phyloP scores from a whole-genome alignment of 2,329 filamentous ascomycete species.

The Colletotrichum sp. region DNA sequence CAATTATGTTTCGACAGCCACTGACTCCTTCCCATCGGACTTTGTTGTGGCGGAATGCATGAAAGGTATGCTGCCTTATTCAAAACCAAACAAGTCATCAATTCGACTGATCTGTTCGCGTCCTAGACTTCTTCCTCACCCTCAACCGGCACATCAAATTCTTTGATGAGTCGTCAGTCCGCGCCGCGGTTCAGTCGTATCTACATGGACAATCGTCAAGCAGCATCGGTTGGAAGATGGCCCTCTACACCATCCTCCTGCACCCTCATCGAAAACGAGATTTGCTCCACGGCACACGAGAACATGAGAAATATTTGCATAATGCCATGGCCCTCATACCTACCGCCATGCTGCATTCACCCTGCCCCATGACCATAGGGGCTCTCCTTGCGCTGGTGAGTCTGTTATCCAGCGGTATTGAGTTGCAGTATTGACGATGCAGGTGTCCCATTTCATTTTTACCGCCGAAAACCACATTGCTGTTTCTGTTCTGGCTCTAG shows the following conservation, averaged over 20 bases:
- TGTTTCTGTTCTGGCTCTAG: not conserved
- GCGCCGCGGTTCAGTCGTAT: not conserved
- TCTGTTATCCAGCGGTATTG: no score
- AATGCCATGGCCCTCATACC: not conserved
- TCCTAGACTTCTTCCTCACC: not conserved
- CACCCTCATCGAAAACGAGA: not conserved
- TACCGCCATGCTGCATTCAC: not conserved
- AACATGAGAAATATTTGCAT: not conserved
- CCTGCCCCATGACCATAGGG: not conserved
- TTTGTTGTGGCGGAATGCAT: not conserved
- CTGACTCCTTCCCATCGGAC: not conserved
- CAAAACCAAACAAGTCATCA: not conserved
- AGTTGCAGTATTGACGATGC: not conserved
- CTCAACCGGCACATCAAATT: not conserved
- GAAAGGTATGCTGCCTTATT: not conserved
- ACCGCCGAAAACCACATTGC: constrained; percentile 7
- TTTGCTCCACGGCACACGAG: not conserved
- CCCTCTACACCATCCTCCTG: not conserved
- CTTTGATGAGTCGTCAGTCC: not conserved
- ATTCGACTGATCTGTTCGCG: not conserved
- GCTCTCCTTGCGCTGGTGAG: not conserved
- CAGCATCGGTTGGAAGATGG: not conserved
- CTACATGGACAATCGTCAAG: not conserved
- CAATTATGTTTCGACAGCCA: not conserved
- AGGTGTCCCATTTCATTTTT: constrained; percentile 9